Conservation (phyloP, 2,329 filamentous ascomycete species). For the Cladobotryum protrusum region DNA sequence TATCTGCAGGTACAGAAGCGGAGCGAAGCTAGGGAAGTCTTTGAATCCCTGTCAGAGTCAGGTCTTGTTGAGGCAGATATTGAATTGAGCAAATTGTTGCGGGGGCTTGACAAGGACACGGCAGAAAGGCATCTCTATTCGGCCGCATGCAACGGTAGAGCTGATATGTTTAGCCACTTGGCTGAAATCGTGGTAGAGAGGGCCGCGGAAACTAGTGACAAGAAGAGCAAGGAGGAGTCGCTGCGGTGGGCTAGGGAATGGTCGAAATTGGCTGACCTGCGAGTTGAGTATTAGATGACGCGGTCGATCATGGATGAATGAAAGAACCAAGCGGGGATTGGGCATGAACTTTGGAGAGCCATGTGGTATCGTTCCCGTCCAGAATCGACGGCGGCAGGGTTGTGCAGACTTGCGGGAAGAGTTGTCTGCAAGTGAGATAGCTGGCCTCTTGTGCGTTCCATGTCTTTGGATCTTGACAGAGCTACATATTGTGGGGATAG, state of each 20-base stretch:
- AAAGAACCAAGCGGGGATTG: no score
- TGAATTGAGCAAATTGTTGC: constrained; percentile 23
- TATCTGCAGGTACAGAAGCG: constrained; percentile 17
- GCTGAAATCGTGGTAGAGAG: constrained; percentile 24
- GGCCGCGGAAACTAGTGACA: constrained; percentile 13
- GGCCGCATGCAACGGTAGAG: constrained; percentile 21
- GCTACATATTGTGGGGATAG: no score
- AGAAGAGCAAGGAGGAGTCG: constrained; percentile 15
- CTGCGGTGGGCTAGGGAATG: constrained; percentile 29
- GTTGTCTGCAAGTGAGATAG: no score
- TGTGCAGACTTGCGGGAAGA: no score
- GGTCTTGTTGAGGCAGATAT: constrained; percentile 20
- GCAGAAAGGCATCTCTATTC: constrained; percentile 21
- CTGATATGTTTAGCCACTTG: constrained; percentile 22
- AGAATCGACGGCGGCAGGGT: no score
- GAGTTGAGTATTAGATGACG: no score
- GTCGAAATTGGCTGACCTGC: constrained; percentile 24
- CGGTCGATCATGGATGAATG: no score
- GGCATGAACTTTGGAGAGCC: no score
- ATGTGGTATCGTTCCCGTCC: no score
- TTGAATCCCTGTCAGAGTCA: constrained; percentile 18
- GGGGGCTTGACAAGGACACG: constrained; percentile 15
- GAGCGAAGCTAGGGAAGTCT: constrained; percentile 18
- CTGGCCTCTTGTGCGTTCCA: no score
- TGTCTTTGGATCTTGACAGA: no score